Evolutionary conservation across 148 eudicot genomes (phyloP).

Genomic region (Camellia japonica): DNA sequence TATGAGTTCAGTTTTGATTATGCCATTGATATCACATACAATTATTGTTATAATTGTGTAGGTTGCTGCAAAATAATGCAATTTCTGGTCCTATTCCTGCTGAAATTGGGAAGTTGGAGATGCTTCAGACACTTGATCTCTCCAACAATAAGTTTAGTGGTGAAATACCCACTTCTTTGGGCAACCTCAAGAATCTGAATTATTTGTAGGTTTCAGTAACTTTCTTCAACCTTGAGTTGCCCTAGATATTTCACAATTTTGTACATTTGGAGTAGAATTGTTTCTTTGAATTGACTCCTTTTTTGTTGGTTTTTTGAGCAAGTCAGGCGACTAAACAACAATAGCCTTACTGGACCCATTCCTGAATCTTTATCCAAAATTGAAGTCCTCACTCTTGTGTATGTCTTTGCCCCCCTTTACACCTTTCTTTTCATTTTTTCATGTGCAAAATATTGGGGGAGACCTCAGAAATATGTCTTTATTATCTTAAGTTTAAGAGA

Average conservation of each 20-base stretch:
- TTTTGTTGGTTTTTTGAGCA: constrained; percentile 28
- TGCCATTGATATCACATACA: not conserved
- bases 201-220: constrained; percentile 61
- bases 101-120: constrained; percentile 62
- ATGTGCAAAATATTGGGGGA: not conserved
- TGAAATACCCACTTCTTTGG: constrained; percentile 67
- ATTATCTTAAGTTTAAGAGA: not conserved
- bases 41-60: constrained; percentile 24
- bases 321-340: constrained; percentile 86
- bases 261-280: not conserved
- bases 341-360: constrained; percentile 72
- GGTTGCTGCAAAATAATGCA: constrained; percentile 79
- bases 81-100: constrained; percentile 71
- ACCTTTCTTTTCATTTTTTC: not conserved
- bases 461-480: not conserved
- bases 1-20: not conserved
- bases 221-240: not conserved
- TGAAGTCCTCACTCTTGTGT: constrained; percentile 79
- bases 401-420: constrained; percentile 28
- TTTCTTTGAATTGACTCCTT: constrained; percentile 2
- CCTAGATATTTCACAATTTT: not conserved
- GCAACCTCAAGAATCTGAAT: constrained; percentile 58
- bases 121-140: constrained; percentile 86
- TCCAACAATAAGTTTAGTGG: constrained; percentile 65
- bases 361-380: constrained; percentile 58